A percentile compares a stretch with the other conserved stretches of the same genome.
Evolutionary conservation across 108 stramenopile genomes (phyloP).

Genomic region (Epithemia pelagica): DNA sequence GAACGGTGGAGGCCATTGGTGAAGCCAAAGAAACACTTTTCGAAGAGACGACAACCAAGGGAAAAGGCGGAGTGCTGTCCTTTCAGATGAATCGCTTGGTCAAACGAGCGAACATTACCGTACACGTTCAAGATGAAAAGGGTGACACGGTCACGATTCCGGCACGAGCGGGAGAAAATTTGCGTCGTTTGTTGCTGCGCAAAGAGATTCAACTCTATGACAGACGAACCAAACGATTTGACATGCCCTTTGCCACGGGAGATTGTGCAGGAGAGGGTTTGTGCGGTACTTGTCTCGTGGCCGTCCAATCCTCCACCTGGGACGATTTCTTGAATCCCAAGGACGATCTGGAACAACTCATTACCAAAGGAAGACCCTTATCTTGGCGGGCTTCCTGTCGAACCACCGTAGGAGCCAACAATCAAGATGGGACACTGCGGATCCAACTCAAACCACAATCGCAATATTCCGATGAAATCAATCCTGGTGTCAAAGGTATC

Average conservation of each 20-base stretch:
- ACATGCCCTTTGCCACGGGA: conserved; percentile 16
- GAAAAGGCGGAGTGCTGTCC: neutral
- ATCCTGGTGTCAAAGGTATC: conserved; percentile 16
- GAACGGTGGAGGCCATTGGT: conserved; percentile 17
- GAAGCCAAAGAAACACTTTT: conserved; percentile 13
- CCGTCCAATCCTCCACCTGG: neutral
- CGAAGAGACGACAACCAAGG: neutral
- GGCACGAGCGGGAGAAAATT: conserved; percentile 25
- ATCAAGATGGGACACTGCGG: conserved; percentile 13
- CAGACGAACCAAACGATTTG: conserved; percentile 21
- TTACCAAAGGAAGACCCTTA: conserved; percentile 19
- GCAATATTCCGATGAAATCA: conserved; percentile 15
- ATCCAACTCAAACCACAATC: conserved; percentile 19
- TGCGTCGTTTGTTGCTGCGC: conserved; percentile 20
- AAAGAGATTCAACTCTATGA: conserved; percentile 24
- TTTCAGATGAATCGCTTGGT: conserved; percentile 24
- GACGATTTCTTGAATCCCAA: conserved; percentile 10
- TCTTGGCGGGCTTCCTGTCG: conserved; percentile 26
- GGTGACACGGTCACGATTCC: conserved; percentile 3
- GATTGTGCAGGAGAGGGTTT: conserved; percentile 32
- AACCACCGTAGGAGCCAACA: conserved; percentile 23
- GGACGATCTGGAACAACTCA: conserved; percentile 10
- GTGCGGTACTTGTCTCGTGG: conserved; percentile 27
- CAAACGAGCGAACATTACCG: conserved; percentile 15
- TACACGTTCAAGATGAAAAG: conserved; percentile 13